phyloP scores from a whole-genome alignment of 495 filamentous ascomycete species.

The Hypoxylon cercidicola region DNA sequence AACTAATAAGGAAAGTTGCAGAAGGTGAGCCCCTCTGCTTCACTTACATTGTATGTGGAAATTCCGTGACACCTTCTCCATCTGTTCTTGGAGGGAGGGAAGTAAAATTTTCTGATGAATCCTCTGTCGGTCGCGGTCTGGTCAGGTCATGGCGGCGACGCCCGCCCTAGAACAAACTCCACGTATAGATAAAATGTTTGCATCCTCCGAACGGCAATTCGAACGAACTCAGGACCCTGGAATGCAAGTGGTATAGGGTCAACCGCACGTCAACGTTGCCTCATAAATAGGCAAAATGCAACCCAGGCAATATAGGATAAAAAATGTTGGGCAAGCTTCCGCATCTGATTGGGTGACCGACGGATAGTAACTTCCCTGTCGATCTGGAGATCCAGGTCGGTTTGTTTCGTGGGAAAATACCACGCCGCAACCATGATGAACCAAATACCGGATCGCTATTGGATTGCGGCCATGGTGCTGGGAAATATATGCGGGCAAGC shows the following conservation, averaged over 20 bases:
- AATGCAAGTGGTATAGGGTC: constrained; percentile 12
- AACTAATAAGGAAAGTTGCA: constrained; percentile 33
- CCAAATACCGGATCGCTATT: constrained; percentile 22
- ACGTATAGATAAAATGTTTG: constrained; percentile 12
- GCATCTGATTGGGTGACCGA: constrained; percentile 29
- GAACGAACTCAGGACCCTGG: neutral
- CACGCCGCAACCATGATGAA: constrained; percentile 28
- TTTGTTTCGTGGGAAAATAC: constrained; percentile 18
- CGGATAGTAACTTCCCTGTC: constrained; percentile 21
- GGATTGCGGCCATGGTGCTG: constrained; percentile 16
- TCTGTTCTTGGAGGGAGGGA: constrained; percentile 20
- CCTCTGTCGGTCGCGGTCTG: constrained; percentile 22
- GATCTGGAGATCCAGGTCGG: constrained; percentile 22
- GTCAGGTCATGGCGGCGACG: constrained; percentile 24
- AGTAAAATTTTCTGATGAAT: constrained; percentile 5
- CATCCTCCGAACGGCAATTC: constrained; percentile 6
- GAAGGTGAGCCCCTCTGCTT: constrained; percentile 12
- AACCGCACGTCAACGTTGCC: constrained; percentile 19
- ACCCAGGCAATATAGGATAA: constrained; percentile 39
- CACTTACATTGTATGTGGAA: constrained; percentile 8
- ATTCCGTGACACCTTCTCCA: constrained; percentile 36
- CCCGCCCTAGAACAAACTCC: constrained; percentile 6
- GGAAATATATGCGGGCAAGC: constrained; percentile 12
- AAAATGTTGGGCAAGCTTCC: constrained; percentile 26
- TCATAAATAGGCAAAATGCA: constrained; percentile 42